A percentile compares a stretch with the other conserved stretches of the same genome.
These are phyloP conservation scores for Cinchona pubescens DNA, from an alignment of 257 asterid genomes.

Conservation along the genomic window DNA sequence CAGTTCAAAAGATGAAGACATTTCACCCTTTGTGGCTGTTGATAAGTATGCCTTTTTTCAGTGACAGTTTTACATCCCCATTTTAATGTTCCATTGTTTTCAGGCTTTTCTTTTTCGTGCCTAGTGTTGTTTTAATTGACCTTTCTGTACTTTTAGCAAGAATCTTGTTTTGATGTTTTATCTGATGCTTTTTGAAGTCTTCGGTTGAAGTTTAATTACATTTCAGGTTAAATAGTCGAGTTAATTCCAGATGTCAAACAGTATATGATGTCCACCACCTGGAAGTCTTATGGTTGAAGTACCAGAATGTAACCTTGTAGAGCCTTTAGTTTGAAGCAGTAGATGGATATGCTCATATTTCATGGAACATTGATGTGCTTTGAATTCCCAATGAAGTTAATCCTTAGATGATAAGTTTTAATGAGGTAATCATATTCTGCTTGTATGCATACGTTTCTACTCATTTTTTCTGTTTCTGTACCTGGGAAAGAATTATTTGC, in stretches of 20 bases:
- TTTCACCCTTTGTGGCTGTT: slow-evolving; percentile 95
- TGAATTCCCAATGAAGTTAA: neutral
- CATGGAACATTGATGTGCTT: no score
- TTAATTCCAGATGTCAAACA: neutral
- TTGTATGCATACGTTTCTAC: neutral
- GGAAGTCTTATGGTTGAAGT: neutral
- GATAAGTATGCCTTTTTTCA: slow-evolving; percentile 62
- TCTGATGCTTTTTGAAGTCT: neutral
- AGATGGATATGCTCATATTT: neutral
- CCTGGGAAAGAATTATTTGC: neutral
- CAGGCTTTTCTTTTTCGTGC: neutral
- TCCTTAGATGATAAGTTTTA: neutral
- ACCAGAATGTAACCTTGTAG: neutral
- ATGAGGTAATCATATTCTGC: neutral
- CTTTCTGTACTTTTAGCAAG: neutral
- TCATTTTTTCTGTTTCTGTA: neutral
- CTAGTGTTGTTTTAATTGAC: neutral
- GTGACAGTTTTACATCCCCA: slow-evolving; percentile 17
- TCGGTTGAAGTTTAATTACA: neutral
- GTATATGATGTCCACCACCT: neutral
- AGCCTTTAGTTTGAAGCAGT: neutral
- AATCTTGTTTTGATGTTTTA: neutral
- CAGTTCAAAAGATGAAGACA: slow-evolving; percentile 96
- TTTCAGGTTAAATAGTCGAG: neutral
- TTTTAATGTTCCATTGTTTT: neutral